Base-by-base conservation (phyloP, 2,329 filamentous ascomycete species). In the Hortaea sp. region DNA sequence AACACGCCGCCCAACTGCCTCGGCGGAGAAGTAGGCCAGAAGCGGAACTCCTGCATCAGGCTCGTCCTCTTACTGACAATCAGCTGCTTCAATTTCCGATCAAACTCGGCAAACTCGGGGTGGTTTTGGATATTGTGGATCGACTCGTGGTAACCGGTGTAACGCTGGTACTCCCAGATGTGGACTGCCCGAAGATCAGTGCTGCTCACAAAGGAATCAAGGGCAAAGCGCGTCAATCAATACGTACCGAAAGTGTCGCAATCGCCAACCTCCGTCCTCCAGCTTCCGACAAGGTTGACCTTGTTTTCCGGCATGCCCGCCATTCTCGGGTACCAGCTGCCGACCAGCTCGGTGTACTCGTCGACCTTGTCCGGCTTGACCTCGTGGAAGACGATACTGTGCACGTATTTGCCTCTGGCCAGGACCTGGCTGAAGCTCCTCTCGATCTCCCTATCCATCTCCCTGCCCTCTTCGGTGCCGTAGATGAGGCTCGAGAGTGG, bases 141-240 rank as follows among this genome's bases (percentile, higher is more conserved):
- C 13, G 92, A 97, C 50, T 84, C 81, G 68, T 98, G 92, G 68
- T 97, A 97, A 50, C 92, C 92, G 58, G 89, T 78, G 70, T 97
- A 98, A 59, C 89, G 84, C 69, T 97, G 89, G 68, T 98, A 98
- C 68, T 98, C 92, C 92, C 92, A 98, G 61, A 98, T 98, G 66
- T 98, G 92, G 43, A 98, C 92, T 97, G 13, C 3, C 12, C 20
- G 20, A 20, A 20, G 20, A 20, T 20, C 32, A 10, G 32, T 37
- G 12, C 12, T 37, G 32, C 32, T 10, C 12, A 10, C 10, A 12
- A 37, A 37, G 32, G 4, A 12, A 12, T 12, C 12, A 12, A 10
- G 10, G 32, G 32, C 32, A 20, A 20, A 20, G 20, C 20, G 20
- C 20, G 4, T 20, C 20, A 20, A 20, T 20, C 20, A n/a, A 39